phyloP scores from a whole-genome alignment of 192 early-diverging fungal genomes.

The Chytriomyces sp. region DNA sequence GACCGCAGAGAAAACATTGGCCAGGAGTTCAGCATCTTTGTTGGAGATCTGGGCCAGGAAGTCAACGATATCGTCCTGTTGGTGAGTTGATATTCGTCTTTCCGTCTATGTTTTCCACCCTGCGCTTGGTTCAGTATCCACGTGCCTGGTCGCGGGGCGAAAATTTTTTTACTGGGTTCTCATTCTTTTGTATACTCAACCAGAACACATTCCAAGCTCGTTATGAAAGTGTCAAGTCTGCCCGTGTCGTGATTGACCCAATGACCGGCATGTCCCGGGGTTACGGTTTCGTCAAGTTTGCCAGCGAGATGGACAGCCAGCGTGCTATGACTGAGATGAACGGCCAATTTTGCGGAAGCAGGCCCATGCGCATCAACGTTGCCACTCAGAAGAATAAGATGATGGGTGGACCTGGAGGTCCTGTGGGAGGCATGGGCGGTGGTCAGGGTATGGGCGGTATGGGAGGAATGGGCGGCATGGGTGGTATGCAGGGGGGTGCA shows the following conservation, averaged over 20 bases:
- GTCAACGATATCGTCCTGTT: conserved; percentile 83
- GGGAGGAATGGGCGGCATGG: conserved; percentile 6
- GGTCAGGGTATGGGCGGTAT: conserved; percentile 1
- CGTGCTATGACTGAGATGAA: conserved; percentile 91
- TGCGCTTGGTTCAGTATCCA: too few species aligned
- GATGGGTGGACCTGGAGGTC: background rate
- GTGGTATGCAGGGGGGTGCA: conserved; percentile 23
- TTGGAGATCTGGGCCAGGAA: conserved; percentile 91
- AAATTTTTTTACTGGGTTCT: too few species aligned
- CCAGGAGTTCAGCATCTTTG: conserved; percentile 92
- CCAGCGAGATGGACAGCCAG: conserved; percentile 84
- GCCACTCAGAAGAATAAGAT: conserved; percentile 74
- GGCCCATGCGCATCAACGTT: conserved; percentile 86
- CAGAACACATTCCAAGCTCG: conserved; percentile 81
- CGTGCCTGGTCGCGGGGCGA: too few species aligned
- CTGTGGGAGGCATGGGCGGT: background rate
- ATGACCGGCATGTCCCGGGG: conserved; percentile 76
- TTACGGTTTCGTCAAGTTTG: conserved; percentile 95
- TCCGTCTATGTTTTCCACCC: too few species aligned
- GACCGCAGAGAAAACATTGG: conserved; percentile 65
- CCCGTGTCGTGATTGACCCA: conserved; percentile 93
- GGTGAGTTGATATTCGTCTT: conserved; percentile 52
- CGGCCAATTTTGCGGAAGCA: conserved; percentile 77
- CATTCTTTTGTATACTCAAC: too few species aligned
- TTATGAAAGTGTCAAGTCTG: conserved; percentile 85